These are phyloP conservation scores for Wallacemonas sp. DNA, from an alignment of 208 protist genomes.

Conservation along the genomic window DNA sequence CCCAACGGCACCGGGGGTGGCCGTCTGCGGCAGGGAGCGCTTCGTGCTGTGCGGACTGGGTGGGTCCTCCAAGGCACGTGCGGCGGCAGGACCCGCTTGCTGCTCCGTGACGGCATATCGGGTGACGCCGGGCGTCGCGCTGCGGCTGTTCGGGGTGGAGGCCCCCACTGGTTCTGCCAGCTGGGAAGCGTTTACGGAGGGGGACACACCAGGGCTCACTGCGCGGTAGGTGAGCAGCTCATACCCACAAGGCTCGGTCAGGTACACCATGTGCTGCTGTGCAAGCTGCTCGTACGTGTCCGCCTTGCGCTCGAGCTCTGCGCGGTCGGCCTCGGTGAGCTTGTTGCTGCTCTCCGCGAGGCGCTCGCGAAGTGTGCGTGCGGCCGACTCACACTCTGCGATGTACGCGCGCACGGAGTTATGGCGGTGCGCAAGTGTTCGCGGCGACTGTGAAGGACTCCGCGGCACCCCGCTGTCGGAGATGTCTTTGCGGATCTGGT, in stretches of 20 bases:
- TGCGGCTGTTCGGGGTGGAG: not conserved
- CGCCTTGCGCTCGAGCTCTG: not conserved
- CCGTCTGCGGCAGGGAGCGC: not conserved
- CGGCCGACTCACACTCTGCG: not conserved
- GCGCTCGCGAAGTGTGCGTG: not conserved
- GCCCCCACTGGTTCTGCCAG: not conserved
- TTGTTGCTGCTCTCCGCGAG: not conserved
- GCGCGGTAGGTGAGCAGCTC: conserved; percentile 5
- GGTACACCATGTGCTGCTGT: conserved; percentile 29
- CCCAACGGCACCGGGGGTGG: too few relatives aligned
- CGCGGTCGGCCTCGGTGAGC: not conserved
- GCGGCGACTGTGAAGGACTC: conserved; percentile 6
- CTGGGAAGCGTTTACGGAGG: not conserved
- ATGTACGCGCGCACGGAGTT: conserved; percentile 5
- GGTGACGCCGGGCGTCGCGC: not conserved
- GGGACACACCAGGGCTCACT: not conserved
- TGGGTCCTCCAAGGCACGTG: not conserved
- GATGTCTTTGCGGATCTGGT: not conserved
- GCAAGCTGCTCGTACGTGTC: conserved; percentile 15
- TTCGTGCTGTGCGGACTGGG: not conserved
- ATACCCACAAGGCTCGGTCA: conserved; percentile 5
- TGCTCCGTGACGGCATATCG: too few relatives aligned
- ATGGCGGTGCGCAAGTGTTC: conserved; percentile 4
- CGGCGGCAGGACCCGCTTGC: too few relatives aligned
- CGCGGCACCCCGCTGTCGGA: not conserved